These are phyloP conservation scores for Russula brevipes DNA, from an alignment of 768 basidiomycete genomes.

Conservation along the genomic window DNA sequence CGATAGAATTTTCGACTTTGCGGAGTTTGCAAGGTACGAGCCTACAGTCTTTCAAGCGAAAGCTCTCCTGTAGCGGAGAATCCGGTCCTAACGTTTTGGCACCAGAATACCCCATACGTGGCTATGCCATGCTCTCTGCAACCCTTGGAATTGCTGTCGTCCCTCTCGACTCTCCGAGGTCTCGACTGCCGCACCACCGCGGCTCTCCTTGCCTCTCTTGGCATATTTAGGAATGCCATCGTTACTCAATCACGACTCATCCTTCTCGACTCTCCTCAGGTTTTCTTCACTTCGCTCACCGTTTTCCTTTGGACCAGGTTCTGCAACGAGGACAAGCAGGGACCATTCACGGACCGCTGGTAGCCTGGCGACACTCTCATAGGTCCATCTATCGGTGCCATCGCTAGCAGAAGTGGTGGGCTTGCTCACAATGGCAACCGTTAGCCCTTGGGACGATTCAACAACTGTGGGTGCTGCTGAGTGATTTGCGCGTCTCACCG, in stretches of 20 bases:
- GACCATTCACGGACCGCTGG: constrained; percentile 82
- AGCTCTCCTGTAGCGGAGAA: not conserved
- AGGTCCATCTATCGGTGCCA: constrained; percentile 87
- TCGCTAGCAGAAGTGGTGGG: constrained; percentile 97
- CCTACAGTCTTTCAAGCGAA: not conserved
- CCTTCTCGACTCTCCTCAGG: constrained; percentile 94
- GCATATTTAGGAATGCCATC: constrained; percentile 95
- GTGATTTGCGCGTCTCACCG: constrained; percentile 76
- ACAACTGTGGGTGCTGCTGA: constrained; percentile 87
- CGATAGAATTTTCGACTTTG: constrained; percentile 92
- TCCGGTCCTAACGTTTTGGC: not conserved
- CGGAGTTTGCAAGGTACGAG: constrained; percentile 91
- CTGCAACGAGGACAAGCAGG: constrained; percentile 81
- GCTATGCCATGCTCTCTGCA: constrained; percentile 95
- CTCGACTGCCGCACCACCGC: constrained; percentile 91
- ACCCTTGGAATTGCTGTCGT: constrained; percentile 83
- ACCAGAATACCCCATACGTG: constrained; percentile 85
- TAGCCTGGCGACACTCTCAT: constrained; percentile 89
- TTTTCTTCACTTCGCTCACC: constrained; percentile 95
- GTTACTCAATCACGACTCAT: constrained; percentile 95
- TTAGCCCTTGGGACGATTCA: constrained; percentile 79
- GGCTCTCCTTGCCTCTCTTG: constrained; percentile 80
- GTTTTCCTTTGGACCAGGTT: constrained; percentile 86
- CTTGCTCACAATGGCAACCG: constrained; percentile 92
- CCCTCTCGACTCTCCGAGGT: constrained; percentile 82